phyloP scores from a whole-genome alignment of 345 rosid species.

The Moricandia moricandioides region DNA sequence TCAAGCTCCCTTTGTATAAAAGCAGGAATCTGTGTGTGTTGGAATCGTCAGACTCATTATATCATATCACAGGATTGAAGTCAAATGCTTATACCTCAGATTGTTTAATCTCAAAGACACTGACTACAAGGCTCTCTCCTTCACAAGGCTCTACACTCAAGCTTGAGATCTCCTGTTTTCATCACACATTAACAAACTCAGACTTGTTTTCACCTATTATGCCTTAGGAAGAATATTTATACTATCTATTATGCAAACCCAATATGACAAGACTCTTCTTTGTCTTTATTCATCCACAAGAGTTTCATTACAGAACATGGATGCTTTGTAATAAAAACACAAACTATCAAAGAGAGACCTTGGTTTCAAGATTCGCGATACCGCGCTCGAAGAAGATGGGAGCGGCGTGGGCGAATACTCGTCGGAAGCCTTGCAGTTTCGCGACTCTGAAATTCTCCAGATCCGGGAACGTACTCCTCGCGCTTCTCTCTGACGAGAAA shows the following conservation, averaged over 20 bases:
- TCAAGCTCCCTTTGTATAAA: conserved; percentile 41
- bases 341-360: conserved; percentile 42
- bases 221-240: background rate
- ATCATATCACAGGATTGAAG: background rate
- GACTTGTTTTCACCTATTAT: background rate
- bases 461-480: conserved; percentile 85
- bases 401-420: conserved; percentile 77
- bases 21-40: conserved; percentile 61
- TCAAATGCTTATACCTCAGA: conserved; percentile 52
- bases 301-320: background rate
- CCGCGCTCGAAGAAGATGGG: conserved; percentile 96
- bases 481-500: conserved; percentile 59
- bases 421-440: conserved; percentile 67
- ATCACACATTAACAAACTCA: conserved; percentile 1
- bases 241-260: background rate
- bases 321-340: background rate
- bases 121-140: conserved; percentile 47
- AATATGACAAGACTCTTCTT: background rate
- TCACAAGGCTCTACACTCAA: background rate
- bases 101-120: conserved; percentile 77
- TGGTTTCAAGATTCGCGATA: conserved; percentile 82
- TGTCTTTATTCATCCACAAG: background rate
- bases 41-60: conserved; percentile 13
- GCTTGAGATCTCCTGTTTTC: conserved; percentile 72
- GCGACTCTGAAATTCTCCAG: conserved; percentile 78